Evolutionary conservation across 176 grass and related monocot genomes (phyloP).

Genomic region (Ensete glaucum): DNA sequence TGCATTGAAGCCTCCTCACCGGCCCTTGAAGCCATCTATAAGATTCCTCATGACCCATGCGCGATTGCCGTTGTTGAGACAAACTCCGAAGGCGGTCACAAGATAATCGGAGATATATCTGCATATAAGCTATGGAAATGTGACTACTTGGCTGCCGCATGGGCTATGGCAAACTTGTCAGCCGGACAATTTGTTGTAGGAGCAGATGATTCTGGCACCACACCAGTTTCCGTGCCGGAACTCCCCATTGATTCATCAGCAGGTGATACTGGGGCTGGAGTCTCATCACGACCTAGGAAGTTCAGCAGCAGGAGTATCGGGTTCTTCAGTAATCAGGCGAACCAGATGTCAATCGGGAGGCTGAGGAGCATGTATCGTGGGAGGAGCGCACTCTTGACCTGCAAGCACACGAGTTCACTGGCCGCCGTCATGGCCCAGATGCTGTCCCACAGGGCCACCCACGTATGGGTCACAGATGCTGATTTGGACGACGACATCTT

Average conservation of each 20-base stretch:
- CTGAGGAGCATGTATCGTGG: conserved; percentile 53
- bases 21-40: conserved; percentile 62
- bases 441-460: conserved; percentile 78
- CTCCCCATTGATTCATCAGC: conserved; percentile 19
- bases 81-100: conserved; percentile 33
- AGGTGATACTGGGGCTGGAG: conserved; percentile 23
- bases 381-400: conserved; percentile 55
- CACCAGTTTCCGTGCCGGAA: conserved; percentile 22
- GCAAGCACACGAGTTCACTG: conserved; percentile 63
- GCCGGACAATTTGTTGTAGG: conserved; percentile 82
- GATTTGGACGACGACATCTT: conserved; percentile 39
- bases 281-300: conserved; percentile 44
- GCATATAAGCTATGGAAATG: conserved; percentile 97
- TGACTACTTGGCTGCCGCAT: conserved; percentile 66
- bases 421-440: conserved; percentile 94
- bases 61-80: conserved; percentile 68
- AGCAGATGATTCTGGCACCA: conserved; percentile 43
- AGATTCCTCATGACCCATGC: conserved; percentile 61
- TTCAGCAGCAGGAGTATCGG: conserved; percentile 93
- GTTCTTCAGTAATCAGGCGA: conserved; percentile 46
- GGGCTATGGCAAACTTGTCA: conserved; percentile 76
- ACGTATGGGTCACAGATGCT: conserved; percentile 77
- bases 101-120: conserved; percentile 87
- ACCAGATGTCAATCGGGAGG: conserved; percentile 37
- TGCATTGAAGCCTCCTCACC: conserved; percentile 45